Base-by-base conservation (phyloP, 1,139 yeast genomes). In the Candida sp. region DNA sequence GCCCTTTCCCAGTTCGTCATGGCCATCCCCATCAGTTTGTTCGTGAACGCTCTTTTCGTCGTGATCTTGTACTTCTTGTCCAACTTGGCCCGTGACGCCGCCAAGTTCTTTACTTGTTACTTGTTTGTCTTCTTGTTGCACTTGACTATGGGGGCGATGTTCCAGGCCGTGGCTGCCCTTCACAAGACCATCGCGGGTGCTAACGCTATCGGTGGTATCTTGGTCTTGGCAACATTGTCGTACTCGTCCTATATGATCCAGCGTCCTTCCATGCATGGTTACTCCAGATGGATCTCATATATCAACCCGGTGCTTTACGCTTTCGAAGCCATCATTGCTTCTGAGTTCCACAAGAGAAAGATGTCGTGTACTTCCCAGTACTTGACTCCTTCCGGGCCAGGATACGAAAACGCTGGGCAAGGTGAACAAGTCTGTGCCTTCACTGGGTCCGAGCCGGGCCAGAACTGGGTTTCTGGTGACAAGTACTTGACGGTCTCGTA, bases 261-360 rank as follows among this genome's bases (percentile, higher is more conserved):
- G 58, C 66, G 79, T 45, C 83, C 84, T 7, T 70, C 79, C 0
- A 84, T 84, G 87, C 86, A 77, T 56, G 85, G 85, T 37, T 84
- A 88, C 87, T 83, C 83, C 60, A 78, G 80, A 62, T 84, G 89
- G 89, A 75, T 83, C 40, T 78, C 83, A 4, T 84, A 82, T 59
- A 69, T 83, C 50, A 72, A 84, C 57, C 88, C 89, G 3, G 65
- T 84, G 48, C 67, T 80, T 44, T 84, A 83, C 58, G 83, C 80
- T 6, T 84, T 82, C 53, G 88, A 84, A 60, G 72, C 84, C 9
- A 71, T 84, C 71, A 64, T 84, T 54, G 70, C 80, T 12, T 70
- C 76, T 39, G 88, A 84, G 59, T 84, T 84, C 59, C 86, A 83
- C 61, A 82, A 81, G 4, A 70, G 83, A 51, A 63, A 70, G 43